Conservation (phyloP, 164 flowering plant genomes). For the Berberis thunbergii region DNA sequence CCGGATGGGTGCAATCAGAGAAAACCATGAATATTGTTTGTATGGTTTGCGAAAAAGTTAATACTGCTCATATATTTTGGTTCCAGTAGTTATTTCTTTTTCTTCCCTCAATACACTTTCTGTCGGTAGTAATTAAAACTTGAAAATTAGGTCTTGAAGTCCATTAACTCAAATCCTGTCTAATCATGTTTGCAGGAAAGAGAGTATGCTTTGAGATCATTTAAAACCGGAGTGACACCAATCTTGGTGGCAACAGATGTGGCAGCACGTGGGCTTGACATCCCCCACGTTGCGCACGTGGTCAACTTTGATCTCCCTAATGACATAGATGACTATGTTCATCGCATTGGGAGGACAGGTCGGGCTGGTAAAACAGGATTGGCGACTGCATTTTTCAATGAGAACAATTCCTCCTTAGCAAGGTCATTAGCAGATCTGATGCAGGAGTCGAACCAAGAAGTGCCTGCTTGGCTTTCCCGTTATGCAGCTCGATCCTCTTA, state of each 20-base stretch:
- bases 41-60: too few species aligned
- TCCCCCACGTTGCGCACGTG: conserved; percentile 57
- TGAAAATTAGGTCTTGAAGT: too few species aligned
- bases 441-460: conserved; percentile 75
- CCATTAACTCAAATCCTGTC: not conserved
- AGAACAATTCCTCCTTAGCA: conserved; percentile 47
- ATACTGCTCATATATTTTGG: too few species aligned
- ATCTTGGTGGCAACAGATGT: conserved; percentile 36
- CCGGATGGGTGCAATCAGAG: too few species aligned
- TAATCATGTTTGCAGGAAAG: conserved; percentile 34
- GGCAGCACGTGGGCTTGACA: conserved; percentile 62
- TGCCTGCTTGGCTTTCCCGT: conserved; percentile 57
- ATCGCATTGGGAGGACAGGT: conserved; percentile 62
- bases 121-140: too few species aligned
- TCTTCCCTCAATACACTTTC: too few species aligned
- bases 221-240: conserved; percentile 10
- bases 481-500: conserved; percentile 46
- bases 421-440: conserved; percentile 50
- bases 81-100: too few species aligned
- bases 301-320: conserved; percentile 62
- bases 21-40: too few species aligned
- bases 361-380: conserved; percentile 56
- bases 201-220: conserved; percentile 12
- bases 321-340: conserved; percentile 60
- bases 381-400: conserved; percentile 71